Evolutionary conservation across 495 filamentous ascomycete genomes (phyloP).

Genomic region (Bryoglossum gracile): DNA sequence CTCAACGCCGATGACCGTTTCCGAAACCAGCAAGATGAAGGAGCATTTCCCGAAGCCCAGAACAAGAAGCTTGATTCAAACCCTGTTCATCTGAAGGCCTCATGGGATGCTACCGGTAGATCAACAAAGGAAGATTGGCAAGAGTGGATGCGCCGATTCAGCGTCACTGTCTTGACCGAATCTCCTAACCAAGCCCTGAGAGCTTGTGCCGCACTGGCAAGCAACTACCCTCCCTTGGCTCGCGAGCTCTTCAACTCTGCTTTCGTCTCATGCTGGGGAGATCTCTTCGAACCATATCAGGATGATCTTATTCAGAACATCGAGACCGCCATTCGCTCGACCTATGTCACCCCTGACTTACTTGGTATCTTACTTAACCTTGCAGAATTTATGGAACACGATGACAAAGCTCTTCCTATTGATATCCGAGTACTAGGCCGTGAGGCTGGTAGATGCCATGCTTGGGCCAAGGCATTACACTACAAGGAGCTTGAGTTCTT

Average conservation of each 20-base stretch:
- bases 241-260: constrained; percentile 94
- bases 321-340: constrained; percentile 86
- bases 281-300: constrained; percentile 85
- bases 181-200: constrained; percentile 90
- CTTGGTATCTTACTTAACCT: constrained; percentile 91
- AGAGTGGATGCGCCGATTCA: constrained; percentile 96
- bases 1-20: constrained; percentile 84
- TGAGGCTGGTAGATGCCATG: constrained; percentile 91
- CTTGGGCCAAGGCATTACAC: constrained; percentile 94
- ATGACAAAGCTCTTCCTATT: constrained; percentile 95
- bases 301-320: constrained; percentile 94
- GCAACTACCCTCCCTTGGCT: constrained; percentile 85
- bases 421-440: constrained; percentile 89
- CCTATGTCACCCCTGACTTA: constrained; percentile 90
- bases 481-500: constrained; percentile 99
- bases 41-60: constrained; percentile 69
- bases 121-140: constrained; percentile 98
- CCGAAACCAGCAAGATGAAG: constrained; percentile 68
- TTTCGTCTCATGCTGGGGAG: constrained; percentile 98
- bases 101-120: constrained; percentile 93
- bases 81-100: constrained; percentile 92
- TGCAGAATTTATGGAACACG: constrained; percentile 99
- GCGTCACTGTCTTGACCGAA: constrained; percentile 89
- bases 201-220: constrained; percentile 85
- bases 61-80: constrained; percentile 94